Conservation (phyloP, 768 basidiomycete genomes). For the Strobilomyces confusus region DNA sequence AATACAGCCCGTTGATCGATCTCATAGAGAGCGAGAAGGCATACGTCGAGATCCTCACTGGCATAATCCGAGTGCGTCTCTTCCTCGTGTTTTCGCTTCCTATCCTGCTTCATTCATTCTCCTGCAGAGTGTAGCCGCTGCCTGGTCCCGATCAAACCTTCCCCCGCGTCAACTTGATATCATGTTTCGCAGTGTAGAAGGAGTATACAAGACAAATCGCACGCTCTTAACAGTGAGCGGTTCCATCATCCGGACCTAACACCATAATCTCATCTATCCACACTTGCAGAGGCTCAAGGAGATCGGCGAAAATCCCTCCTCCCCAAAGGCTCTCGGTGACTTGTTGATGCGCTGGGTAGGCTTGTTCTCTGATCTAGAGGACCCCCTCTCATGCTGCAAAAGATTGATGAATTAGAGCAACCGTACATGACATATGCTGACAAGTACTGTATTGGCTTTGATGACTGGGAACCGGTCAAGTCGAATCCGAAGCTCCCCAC, state of each 20-base stretch:
- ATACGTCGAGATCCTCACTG: slow-evolving; percentile 88
- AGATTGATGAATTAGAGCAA: slow-evolving; percentile 89
- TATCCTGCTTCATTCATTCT: slow-evolving; percentile 11
- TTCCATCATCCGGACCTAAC: neutral
- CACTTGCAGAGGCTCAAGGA: slow-evolving; percentile 80
- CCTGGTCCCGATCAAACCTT: slow-evolving; percentile 94
- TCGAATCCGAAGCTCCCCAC: slow-evolving; percentile 67
- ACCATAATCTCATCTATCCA: slow-evolving; percentile 6
- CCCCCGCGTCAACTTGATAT: slow-evolving; percentile 87
- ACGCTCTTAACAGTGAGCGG: slow-evolving; percentile 61
- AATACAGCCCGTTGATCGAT: slow-evolving; percentile 81
- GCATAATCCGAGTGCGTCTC: slow-evolving; percentile 79
- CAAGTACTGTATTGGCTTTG: slow-evolving; percentile 74
- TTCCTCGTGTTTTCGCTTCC: neutral
- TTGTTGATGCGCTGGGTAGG: slow-evolving; percentile 96
- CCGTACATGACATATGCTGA: slow-evolving; percentile 82
- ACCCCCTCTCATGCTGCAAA: slow-evolving; percentile 14
- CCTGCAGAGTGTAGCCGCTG: slow-evolving; percentile 90
- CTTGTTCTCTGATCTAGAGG: slow-evolving; percentile 11
- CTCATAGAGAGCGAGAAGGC: slow-evolving; percentile 90
- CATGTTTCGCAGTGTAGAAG: slow-evolving; percentile 94
- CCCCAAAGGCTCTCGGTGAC: slow-evolving; percentile 92
- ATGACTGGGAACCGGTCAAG: slow-evolving; percentile 76
- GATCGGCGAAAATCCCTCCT: slow-evolving; percentile 87
- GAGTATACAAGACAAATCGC: slow-evolving; percentile 89